Conservation (phyloP, 768 basidiomycete species). For the Agaricus bisporus region DNA sequence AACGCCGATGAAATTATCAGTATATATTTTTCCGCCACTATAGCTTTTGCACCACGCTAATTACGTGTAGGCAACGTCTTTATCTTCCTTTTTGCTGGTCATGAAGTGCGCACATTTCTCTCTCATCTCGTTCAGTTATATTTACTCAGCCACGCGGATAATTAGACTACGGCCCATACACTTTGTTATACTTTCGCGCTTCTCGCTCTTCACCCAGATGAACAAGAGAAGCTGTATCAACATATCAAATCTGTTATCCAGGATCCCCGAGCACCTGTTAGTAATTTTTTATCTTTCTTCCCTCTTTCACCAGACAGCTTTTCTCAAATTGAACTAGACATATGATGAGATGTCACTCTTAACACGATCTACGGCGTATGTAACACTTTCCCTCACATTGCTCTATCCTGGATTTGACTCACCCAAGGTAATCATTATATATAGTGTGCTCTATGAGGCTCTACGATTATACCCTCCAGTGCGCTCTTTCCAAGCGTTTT, state of each 20-base stretch:
- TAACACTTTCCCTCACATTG: background rate
- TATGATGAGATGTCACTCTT: conserved; percentile 27
- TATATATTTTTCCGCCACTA: conserved; percentile 5
- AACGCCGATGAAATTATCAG: conserved; percentile 35
- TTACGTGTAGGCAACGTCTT: conserved; percentile 29
- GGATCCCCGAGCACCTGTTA: conserved; percentile 14
- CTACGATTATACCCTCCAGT: conserved; percentile 36
- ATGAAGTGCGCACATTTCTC: conserved; percentile 33
- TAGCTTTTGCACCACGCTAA: background rate
- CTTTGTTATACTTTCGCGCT: conserved; percentile 34
- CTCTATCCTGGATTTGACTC: background rate
- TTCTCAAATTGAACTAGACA: conserved; percentile 13
- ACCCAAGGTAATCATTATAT: background rate
- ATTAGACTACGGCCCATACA: conserved; percentile 33
- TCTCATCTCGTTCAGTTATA: background rate
- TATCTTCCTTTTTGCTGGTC: conserved; percentile 47
- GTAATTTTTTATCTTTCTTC: background rate
- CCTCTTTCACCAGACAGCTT: background rate
- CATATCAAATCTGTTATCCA: conserved; percentile 25
- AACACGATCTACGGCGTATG: conserved; percentile 26
- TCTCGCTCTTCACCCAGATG: conserved; percentile 36
- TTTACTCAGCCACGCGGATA: background rate
- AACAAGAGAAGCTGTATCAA: conserved; percentile 37
- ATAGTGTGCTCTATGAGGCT: conserved; percentile 37
- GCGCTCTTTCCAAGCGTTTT: conserved; percentile 6